Evolutionary conservation across 2,329 filamentous ascomycete species (phyloP).

Genomic region (Apiospora malaysiana): DNA sequence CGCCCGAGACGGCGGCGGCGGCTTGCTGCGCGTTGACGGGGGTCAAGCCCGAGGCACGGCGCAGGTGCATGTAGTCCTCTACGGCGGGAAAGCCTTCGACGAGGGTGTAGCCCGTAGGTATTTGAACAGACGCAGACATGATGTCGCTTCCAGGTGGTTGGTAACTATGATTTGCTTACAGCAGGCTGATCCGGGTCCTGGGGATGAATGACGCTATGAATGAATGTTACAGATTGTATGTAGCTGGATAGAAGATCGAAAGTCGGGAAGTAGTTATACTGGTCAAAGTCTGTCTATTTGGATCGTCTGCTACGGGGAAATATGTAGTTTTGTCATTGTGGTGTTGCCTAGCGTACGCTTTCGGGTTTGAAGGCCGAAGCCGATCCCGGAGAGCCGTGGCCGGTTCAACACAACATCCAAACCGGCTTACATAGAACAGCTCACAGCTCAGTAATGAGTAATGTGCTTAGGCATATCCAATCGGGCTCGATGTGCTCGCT

Average conservation of each 20-base stretch:
- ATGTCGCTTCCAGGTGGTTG: neutral
- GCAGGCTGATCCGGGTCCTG: neutral
- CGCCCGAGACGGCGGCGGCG: slow-evolving; percentile 40
- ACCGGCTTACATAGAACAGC: neutral
- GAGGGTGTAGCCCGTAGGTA: slow-evolving; percentile 45
- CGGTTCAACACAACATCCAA: neutral
- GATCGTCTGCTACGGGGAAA: neutral
- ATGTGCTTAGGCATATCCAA: too few relatives aligned
- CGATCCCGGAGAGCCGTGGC: neutral
- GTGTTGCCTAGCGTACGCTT: neutral
- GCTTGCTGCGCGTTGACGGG: slow-evolving; percentile 46
- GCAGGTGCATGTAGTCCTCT: slow-evolving; percentile 45
- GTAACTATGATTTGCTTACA: neutral
- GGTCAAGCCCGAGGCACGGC: slow-evolving; percentile 42
- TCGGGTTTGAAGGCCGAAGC: slow-evolving; percentile 1
- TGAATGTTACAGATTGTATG: neutral
- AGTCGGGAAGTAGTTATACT: neutral
- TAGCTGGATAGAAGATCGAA: neutral
- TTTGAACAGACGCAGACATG: slow-evolving; percentile 22
- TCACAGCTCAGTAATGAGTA: too few relatives aligned
- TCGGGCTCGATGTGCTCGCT: too few relatives aligned
- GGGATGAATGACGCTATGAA: too few relatives aligned
- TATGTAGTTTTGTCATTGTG: neutral
- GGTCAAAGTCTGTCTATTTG: neutral
- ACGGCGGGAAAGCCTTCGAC: slow-evolving; percentile 42